These are phyloP conservation scores for Houttuynia cordata DNA, from an alignment of 164 flowering plant genomes.

Conservation along the genomic window DNA sequence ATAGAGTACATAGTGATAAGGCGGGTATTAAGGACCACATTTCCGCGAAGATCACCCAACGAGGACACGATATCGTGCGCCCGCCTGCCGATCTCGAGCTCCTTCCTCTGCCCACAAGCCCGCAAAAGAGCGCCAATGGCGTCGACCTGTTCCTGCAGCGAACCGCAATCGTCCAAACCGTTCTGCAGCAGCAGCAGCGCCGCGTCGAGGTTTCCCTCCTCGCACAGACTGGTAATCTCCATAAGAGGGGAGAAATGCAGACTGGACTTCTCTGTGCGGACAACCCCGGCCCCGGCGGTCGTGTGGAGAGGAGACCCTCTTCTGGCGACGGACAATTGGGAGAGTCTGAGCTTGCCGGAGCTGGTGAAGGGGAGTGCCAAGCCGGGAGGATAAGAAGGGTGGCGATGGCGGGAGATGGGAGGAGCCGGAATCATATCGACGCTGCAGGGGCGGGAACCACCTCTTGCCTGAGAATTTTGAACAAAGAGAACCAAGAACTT, in stretches of 20 bases:
- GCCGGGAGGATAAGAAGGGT: background rate
- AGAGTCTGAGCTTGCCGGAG: background rate
- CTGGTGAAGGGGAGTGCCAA: background rate
- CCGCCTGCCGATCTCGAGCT: slow-evolving; percentile 35
- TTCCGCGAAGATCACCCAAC: slow-evolving; percentile 21
- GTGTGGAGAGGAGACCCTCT: background rate
- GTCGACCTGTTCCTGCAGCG: slow-evolving; percentile 9
- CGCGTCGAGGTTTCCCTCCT: slow-evolving; percentile 20
- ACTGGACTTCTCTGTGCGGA: background rate
- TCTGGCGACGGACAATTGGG: background rate
- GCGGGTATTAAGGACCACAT: slow-evolving; percentile 40
- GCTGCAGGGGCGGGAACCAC: background rate
- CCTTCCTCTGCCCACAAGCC: slow-evolving; percentile 35
- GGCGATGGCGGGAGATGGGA: background rate
- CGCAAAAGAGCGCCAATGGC: slow-evolving; percentile 37
- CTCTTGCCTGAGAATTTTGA: background rate
- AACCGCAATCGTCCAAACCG: slow-evolving; percentile 2
- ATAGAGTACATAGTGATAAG: slow-evolving; percentile 52
- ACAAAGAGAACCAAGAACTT: background rate
- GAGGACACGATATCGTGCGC: slow-evolving; percentile 28
- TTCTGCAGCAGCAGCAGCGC: slow-evolving; percentile 23
- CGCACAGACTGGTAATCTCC: slow-evolving; percentile 19
- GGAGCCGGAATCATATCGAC: slow-evolving; percentile 3
- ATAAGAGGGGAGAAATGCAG: slow-evolving; percentile 1
- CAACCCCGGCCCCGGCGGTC: background rate